These are phyloP conservation scores for Skeletonema marinoi DNA, from an alignment of 108 stramenopile genomes.

Conservation along the genomic window DNA sequence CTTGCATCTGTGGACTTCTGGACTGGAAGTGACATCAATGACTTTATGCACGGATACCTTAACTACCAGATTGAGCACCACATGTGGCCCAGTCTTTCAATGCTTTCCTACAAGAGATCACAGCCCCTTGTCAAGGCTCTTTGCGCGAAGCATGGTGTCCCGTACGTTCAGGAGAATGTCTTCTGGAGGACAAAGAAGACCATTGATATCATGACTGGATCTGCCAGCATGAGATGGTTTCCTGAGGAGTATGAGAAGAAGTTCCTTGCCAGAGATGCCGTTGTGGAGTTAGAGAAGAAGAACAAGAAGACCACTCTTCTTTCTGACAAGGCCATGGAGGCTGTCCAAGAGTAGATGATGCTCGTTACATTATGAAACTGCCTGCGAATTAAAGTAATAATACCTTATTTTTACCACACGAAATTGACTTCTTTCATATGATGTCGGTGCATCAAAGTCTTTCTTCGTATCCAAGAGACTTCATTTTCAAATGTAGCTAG, in stretches of 20 bases:
- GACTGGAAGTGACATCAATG: conserved; percentile 75
- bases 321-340: conserved; percentile 47
- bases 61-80: conserved; percentile 96
- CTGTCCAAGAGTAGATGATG: conserved; percentile 27
- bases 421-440: too few relatives aligned
- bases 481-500: too few relatives aligned
- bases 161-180: conserved; percentile 86
- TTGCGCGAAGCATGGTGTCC: conserved; percentile 86
- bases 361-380: neutral
- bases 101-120: conserved; percentile 85
- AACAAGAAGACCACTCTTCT: conserved; percentile 37
- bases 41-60: conserved; percentile 88
- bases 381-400: neutral
- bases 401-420: neutral
- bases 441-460: too few relatives aligned
- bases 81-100: conserved; percentile 85
- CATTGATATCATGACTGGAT: conserved; percentile 86
- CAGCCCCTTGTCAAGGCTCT: conserved; percentile 78
- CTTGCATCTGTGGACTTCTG: conserved; percentile 82
- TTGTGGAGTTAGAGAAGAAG: conserved; percentile 49
- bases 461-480: too few relatives aligned
- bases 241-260: conserved; percentile 74
- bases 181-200: conserved; percentile 82
- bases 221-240: conserved; percentile 82
- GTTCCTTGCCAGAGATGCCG: conserved; percentile 56